Conservation (phyloP, 176 grass and related monocot species). For the Avena eriantha region DNA sequence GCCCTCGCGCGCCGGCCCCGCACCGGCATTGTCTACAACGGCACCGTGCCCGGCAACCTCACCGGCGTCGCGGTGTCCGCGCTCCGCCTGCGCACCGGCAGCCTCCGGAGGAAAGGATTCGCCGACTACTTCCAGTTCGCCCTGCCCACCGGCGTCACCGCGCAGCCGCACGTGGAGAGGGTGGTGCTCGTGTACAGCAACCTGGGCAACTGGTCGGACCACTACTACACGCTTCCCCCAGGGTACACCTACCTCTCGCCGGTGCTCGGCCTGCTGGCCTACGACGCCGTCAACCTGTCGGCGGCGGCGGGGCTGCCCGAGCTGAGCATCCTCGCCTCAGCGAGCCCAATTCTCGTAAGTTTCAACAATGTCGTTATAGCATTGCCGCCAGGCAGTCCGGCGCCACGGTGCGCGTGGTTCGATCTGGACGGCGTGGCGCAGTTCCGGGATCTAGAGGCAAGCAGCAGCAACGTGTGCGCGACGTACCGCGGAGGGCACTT, state of each 20-base stretch:
- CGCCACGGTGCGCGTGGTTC: slow-evolving; percentile 71
- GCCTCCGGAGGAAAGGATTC: slow-evolving; percentile 62
- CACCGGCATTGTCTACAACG: slow-evolving; percentile 71
- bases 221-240: slow-evolving; percentile 66
- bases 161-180: slow-evolving; percentile 71
- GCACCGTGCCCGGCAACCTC: slow-evolving; percentile 56
- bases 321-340: slow-evolving; percentile 50
- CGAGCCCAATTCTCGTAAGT: slow-evolving; percentile 48
- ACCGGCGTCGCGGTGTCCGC: slow-evolving; percentile 64
- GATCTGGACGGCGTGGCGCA: slow-evolving; percentile 54
- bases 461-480: slow-evolving; percentile 48
- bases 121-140: slow-evolving; percentile 57
- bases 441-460: slow-evolving; percentile 57
- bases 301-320: slow-evolving; percentile 58
- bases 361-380: slow-evolving; percentile 50
- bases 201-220: slow-evolving; percentile 56
- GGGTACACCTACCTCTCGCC: slow-evolving; percentile 86
- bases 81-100: slow-evolving; percentile 79
- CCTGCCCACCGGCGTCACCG: slow-evolving; percentile 61
- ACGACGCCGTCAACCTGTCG: slow-evolving; percentile 71
- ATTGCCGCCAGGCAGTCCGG: slow-evolving; percentile 26
- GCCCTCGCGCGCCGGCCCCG: slow-evolving; percentile 58
- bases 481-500: slow-evolving; percentile 73
- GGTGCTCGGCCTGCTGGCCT: slow-evolving; percentile 78
- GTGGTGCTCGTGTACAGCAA: slow-evolving; percentile 79